phyloP scores from a whole-genome alignment of 371 early-diverging fungal genomes.

The Homolaphlyctis polyrhiza region DNA sequence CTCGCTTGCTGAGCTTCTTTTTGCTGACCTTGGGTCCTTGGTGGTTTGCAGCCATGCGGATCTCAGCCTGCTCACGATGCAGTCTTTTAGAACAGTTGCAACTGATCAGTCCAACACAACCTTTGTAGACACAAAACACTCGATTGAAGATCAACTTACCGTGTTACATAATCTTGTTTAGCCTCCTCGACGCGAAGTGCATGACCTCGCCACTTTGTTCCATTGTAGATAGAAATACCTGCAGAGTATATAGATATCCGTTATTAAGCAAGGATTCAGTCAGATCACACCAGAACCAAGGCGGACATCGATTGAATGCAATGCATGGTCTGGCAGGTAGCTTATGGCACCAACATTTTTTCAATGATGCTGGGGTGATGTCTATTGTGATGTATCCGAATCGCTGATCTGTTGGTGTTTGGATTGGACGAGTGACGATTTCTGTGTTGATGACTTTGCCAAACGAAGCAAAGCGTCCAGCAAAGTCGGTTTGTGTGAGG shows the following conservation, averaged over 20 bases:
- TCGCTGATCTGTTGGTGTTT: no score
- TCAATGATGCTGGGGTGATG: neutral
- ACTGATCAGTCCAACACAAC: neutral
- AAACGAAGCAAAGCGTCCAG: conserved; percentile 65
- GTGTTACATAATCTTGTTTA: conserved; percentile 56
- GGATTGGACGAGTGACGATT: conserved; percentile 13
- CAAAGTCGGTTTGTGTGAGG: conserved; percentile 52
- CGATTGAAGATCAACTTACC: neutral
- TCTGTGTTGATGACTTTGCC: conserved; percentile 53
- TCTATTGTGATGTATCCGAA: neutral
- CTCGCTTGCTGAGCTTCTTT: conserved; percentile 25
- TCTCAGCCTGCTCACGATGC: conserved; percentile 23
- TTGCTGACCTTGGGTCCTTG: conserved; percentile 17
- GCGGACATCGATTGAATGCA: no score
- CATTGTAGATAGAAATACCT: conserved; percentile 62
- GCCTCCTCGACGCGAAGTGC: conserved; percentile 73
- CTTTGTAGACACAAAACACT: neutral
- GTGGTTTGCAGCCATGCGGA: conserved; percentile 20
- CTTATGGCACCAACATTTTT: neutral
- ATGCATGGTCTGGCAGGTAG: no score
- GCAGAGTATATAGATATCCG: no score
- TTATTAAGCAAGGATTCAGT: no score
- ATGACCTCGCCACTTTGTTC: conserved; percentile 85
- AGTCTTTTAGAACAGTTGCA: conserved; percentile 17
- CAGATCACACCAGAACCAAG: no score